Conservation (phyloP, 768 basidiomycete species). For the Ramaria rubella region DNA sequence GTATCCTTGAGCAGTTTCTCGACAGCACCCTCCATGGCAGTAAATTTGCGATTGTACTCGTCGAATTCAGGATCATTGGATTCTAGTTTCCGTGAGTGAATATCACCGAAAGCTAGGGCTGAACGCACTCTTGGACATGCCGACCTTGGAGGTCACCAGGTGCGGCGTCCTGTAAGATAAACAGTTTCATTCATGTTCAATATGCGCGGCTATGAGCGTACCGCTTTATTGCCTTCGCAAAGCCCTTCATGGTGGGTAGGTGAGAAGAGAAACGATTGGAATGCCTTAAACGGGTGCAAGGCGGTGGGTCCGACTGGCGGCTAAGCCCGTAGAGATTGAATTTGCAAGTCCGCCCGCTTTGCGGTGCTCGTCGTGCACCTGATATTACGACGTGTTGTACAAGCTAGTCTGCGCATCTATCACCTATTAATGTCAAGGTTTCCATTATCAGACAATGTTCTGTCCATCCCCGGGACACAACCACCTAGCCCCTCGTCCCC, state of each 20-base stretch:
- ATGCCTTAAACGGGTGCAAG: not conserved
- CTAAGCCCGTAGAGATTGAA: not conserved
- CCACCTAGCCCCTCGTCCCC: not conserved
- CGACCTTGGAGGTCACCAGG: constrained; percentile 78
- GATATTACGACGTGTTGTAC: no score
- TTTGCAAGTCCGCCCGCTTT: not conserved
- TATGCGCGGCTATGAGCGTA: constrained; percentile 24
- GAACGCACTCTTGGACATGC: constrained; percentile 84
- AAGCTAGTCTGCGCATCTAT: no score
- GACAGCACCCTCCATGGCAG: constrained; percentile 65
- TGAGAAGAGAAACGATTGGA: not conserved
- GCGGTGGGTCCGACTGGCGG: not conserved
- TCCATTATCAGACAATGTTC: not conserved
- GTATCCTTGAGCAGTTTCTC: constrained; percentile 93
- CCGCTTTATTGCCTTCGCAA: constrained; percentile 74
- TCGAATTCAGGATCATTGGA: constrained; percentile 88
- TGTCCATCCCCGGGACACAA: not conserved
- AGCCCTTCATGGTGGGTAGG: constrained; percentile 61
- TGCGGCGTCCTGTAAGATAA: constrained; percentile 72
- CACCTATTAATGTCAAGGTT: not conserved
- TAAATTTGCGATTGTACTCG: constrained; percentile 75
- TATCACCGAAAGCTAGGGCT: not conserved
- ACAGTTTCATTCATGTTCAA: not conserved
- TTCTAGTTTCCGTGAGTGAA: constrained; percentile 34
- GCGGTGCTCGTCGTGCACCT: not conserved